Evolutionary conservation across 1,284 basidiomycete genomes (phyloP).

Genomic region (Ustilago cynodontis): DNA sequence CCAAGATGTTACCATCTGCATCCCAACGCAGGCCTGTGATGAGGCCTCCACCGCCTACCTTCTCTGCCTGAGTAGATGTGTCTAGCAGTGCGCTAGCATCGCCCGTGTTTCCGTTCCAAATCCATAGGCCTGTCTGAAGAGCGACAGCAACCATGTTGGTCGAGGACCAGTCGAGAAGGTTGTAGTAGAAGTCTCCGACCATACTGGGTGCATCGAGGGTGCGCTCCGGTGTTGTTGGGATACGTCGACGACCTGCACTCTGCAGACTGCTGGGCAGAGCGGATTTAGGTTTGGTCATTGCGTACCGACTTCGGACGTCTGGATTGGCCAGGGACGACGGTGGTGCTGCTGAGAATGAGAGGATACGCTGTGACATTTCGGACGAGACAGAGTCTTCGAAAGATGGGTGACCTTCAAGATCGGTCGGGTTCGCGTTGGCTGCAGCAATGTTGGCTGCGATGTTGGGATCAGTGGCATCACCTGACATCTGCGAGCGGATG

Average conservation of each 20-base stretch:
- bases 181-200: conserved; percentile 97
- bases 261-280: conserved; percentile 62
- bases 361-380: conserved; percentile 70
- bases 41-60: conserved; percentile 70
- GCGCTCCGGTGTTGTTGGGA: conserved; percentile 85
- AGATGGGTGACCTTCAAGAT: conserved; percentile 50
- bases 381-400: conserved; percentile 66
- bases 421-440: conserved; percentile 57
- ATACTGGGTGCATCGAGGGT: conserved; percentile 95
- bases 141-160: conserved; percentile 76
- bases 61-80: conserved; percentile 59
- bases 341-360: conserved; percentile 71
- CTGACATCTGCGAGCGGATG: conserved; percentile 41
- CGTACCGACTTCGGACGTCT: conserved; percentile 66
- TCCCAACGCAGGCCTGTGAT: conserved; percentile 87
- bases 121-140: conserved; percentile 59
- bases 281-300: conserved; percentile 60
- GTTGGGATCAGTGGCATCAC: conserved; percentile 45
- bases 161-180: conserved; percentile 88
- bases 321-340: conserved; percentile 68
- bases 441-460: conserved; percentile 55
- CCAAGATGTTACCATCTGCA: conserved; percentile 86
- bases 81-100: conserved; percentile 78
- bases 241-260: conserved; percentile 76
- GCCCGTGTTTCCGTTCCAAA: conserved; percentile 91